Base-by-base conservation (phyloP, 192 early-diverging fungal genomes). In the Coemansia sp. region DNA sequence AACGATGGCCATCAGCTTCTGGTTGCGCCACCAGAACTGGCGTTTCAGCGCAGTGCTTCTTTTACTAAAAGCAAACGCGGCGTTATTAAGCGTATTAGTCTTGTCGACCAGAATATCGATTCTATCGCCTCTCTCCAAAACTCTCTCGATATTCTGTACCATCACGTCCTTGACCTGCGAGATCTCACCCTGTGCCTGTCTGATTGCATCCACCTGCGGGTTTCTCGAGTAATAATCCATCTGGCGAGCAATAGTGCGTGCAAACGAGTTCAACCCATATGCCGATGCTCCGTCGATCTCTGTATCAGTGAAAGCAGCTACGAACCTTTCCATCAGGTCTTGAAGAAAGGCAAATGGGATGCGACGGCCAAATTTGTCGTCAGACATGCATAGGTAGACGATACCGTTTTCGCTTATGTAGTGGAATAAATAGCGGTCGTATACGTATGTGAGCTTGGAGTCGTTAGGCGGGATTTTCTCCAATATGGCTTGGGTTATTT, bases 1-100 rank as follows among this genome's bases (percentile, higher is more conserved):
- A 52, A 94, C 72, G 32, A 89, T 82, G 34, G 85, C 85, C 85
- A 93, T 88, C 38, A 94, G 75, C 76, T 90, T 91, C 49, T 90
- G 90, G 83, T 95, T 96, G 72, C 95, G 94, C 93, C 93, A 97
- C 94, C 94, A 97, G 90, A 94, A 92, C 64, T 87, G 84, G 45
- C 93, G 85, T 74, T 89, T 90, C 33, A 97, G 73, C 22, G 87
- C 86, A 33, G 91, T 94, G 71, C 90, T 91, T 32, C 95, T 80
- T 77, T 90, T 95, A 69, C 90, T 90, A 75, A 97, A 97, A 1
- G 90, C 92, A 87, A 92, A 93, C 4, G 94, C 94, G 38, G 89
- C 88, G 62, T 93, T 92, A 64, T 90, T 94, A 67, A 97, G 75
- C 70, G 71, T 88, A 62, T 93, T 92, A 5, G 93, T 95, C 79